Percentiles rank a stretch among this genome's conserved stretches.
Conservation (phyloP, 768 basidiomycete genomes). For the Suillus variegatus region DNA sequence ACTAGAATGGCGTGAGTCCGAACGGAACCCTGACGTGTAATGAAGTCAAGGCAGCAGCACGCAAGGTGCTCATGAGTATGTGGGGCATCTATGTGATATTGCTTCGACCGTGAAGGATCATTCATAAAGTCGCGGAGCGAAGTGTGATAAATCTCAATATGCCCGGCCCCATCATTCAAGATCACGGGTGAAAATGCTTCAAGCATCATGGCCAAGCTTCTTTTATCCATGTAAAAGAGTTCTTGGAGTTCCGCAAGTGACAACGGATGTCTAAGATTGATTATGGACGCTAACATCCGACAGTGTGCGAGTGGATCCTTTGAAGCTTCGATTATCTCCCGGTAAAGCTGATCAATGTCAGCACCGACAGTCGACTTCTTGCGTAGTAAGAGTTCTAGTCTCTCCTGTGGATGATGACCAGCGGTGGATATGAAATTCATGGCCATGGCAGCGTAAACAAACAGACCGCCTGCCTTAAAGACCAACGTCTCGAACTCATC, state of each 20-base stretch:
- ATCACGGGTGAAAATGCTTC: neutral
- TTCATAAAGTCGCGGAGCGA: conserved; percentile 1
- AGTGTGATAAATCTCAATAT: neutral
- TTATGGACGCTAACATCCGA: neutral
- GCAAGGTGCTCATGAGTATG: neutral
- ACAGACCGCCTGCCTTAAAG: conserved; percentile 13
- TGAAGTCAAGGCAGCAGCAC: neutral
- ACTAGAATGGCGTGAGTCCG: neutral
- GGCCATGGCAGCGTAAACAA: conserved; percentile 20
- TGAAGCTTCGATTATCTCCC: neutral
- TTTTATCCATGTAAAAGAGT: neutral
- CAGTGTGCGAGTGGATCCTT: neutral
- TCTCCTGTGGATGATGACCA: neutral
- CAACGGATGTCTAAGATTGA: neutral
- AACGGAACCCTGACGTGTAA: neutral
- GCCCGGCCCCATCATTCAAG: neutral
- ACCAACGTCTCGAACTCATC: conserved; percentile 17
- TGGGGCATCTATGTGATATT: neutral
- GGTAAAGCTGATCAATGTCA: neutral
- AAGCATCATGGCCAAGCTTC: neutral
- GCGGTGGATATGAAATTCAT: conserved; percentile 16
- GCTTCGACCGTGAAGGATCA: neutral
- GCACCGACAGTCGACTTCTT: neutral
- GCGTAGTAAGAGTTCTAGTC: neutral
- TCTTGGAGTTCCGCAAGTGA: neutral